Base-by-base conservation (phyloP, 257 asterid genomes). In the Solanum virginianum region DNA sequence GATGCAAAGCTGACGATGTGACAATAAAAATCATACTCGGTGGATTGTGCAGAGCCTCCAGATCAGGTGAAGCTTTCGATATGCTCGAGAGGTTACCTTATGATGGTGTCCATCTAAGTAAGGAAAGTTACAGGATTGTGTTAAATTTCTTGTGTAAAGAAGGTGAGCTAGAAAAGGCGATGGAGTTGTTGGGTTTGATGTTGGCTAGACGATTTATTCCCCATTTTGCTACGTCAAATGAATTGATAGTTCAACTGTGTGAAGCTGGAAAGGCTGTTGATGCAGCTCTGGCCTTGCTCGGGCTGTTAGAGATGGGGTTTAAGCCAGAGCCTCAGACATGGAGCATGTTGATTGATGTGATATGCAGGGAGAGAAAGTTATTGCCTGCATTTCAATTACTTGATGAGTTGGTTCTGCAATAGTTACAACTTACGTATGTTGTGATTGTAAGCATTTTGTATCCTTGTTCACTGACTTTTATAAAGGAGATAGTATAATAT, bases 111-210 rank as follows among this genome's bases (percentile, higher is more conserved):
- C 87, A 83, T 89, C 93, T 95, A 51, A 93, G 92, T 89, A 93
- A 94, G 87, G 93, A 91, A 77, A 95, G 98, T 88, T 96, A 95
- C 88, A 91, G 98, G 89, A 96, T 95, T 22, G 98, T 95, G 88
- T 80, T 96, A 63, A 96, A 96, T 87, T 89, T 88, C 84, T 88
- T 94, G 91, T 92, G 91, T 88, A 93, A 91, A 85, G 97, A 91
- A 87, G 92, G 93, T 20, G 93, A 95, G 85, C 74, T 90, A 85
- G 93, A 92, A 69, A 92, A 86, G 89, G 95, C 93, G 6, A 89
- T 89, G 77, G 91, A 87, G 43, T 86, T 96, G 86, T 83, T 95
- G 77, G 89, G 75, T 75, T 85, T 94, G 89, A 95, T 96, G 99
- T 85, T 96, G 90, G 86, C 85, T 56, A 88, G 97, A 92, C 95